Evolutionary conservation across 495 filamentous ascomycete genomes (phyloP).

Genomic region (Podospora conica): DNA sequence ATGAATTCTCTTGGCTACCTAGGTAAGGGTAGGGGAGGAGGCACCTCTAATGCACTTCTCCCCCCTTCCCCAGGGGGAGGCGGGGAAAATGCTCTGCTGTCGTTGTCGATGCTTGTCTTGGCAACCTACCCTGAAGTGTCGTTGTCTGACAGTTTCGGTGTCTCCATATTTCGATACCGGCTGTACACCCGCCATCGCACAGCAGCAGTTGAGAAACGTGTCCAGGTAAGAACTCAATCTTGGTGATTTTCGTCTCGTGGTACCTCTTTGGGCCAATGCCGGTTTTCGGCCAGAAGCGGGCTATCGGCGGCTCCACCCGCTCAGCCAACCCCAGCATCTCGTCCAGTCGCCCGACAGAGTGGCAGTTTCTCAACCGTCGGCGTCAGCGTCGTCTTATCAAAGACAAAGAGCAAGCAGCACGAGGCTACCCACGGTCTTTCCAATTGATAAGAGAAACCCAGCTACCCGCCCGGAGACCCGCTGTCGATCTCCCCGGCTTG

Average conservation of each 20-base stretch:
- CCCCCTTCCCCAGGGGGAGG: neutral
- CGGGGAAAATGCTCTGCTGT: no score
- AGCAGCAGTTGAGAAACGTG: neutral
- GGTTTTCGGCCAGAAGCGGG: neutral
- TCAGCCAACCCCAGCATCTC: neutral
- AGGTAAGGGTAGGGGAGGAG: no score
- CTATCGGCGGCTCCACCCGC: neutral
- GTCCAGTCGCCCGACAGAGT: neutral
- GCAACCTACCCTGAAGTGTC: neutral
- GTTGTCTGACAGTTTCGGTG: neutral
- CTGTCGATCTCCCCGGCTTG: neutral
- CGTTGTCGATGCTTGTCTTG: neutral
- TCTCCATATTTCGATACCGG: neutral
- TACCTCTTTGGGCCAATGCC: neutral
- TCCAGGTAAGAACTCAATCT: neutral
- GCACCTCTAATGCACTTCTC: no score
- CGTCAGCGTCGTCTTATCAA: neutral
- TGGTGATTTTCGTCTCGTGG: neutral
- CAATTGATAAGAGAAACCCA: neutral
- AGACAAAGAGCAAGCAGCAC: neutral
- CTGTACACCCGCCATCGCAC: neutral
- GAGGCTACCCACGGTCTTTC: neutral
- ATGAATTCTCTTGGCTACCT: no score
- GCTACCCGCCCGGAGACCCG: neutral
- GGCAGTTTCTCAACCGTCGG: neutral